phyloP scores from a whole-genome alignment of 768 basidiomycete species.

The Leucocoprinus sp. region DNA sequence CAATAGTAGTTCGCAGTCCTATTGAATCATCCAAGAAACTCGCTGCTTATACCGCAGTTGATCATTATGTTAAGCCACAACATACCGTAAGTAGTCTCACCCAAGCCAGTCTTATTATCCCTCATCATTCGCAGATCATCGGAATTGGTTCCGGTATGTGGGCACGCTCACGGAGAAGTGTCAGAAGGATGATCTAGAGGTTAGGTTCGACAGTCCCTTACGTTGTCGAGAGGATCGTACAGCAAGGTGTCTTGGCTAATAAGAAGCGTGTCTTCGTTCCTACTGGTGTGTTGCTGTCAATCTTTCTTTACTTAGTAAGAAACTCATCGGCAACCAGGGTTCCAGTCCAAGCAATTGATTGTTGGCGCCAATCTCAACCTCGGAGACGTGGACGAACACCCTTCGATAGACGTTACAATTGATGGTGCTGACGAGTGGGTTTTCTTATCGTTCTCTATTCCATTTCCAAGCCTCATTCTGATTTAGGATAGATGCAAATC shows the following conservation, averaged over 20 bases:
- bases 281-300: slow-evolving; percentile 45
- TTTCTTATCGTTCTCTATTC: not conserved
- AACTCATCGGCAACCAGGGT: slow-evolving; percentile 39
- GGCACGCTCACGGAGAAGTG: not conserved
- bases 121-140: slow-evolving; percentile 48
- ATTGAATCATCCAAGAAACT: slow-evolving; percentile 83
- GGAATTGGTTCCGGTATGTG: slow-evolving; percentile 76
- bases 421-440: slow-evolving; percentile 95
- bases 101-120: not conserved
- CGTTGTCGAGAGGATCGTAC: slow-evolving; percentile 88
- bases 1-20: slow-evolving; percentile 23
- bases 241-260: slow-evolving; percentile 74
- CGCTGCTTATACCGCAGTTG: slow-evolving; percentile 93
- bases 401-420: slow-evolving; percentile 89
- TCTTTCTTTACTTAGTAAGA: not conserved
- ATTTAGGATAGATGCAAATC: slow-evolving; percentile 69
- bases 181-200: not conserved
- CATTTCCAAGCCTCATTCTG: not conserved
- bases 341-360: slow-evolving; percentile 95
- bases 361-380: slow-evolving; percentile 67
- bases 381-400: slow-evolving; percentile 87
- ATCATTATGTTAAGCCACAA: slow-evolving; percentile 73
- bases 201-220: slow-evolving; percentile 90
- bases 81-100: slow-evolving; percentile 56
- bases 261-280: slow-evolving; percentile 81